These are phyloP conservation scores for Anastatica hierochuntica DNA, from an alignment of 345 rosid genomes.

Conservation along the genomic window DNA sequence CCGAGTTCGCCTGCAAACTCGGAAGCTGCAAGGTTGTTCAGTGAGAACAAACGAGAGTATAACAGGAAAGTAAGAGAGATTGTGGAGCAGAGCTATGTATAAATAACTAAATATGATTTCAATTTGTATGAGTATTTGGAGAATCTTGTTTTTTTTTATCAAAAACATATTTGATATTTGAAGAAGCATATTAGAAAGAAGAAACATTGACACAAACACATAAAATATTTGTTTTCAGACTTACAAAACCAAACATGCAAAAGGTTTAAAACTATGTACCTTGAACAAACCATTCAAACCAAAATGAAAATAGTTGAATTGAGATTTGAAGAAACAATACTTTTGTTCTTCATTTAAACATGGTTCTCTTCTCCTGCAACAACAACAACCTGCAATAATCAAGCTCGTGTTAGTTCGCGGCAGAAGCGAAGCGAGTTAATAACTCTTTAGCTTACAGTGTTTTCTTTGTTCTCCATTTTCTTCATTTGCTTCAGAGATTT, in stretches of 20 bases:
- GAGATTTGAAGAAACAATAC: neutral
- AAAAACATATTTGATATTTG: too few species aligned
- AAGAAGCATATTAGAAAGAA: too few species aligned
- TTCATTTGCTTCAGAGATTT: slow-evolving; percentile 27
- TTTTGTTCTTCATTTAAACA: slow-evolving; percentile 15
- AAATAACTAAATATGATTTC: too few species aligned
- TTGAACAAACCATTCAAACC: slow-evolving; percentile 20
- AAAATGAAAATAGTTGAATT: slow-evolving; percentile 3
- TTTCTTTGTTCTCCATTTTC: slow-evolving; percentile 65
- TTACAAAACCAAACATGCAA: neutral
- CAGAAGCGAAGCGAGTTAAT: too few species aligned
- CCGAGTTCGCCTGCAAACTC: slow-evolving; percentile 86
- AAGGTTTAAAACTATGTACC: slow-evolving; percentile 17
- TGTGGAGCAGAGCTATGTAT: slow-evolving; percentile 70
- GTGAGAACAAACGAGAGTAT: slow-evolving; percentile 71
- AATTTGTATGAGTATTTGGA: too few species aligned
- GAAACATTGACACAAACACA: too few species aligned
- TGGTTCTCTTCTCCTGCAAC: slow-evolving; percentile 21
- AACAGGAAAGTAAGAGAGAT: slow-evolving; percentile 61
- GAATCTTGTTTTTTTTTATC: too few species aligned
- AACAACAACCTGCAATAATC: slow-evolving; percentile 5
- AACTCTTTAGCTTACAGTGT: slow-evolving; percentile 21
- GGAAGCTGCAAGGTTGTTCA: slow-evolving; percentile 76
- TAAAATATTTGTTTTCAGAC: slow-evolving; percentile 3
- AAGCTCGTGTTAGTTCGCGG: slow-evolving; percentile 1